phyloP scores from a whole-genome alignment of 805 yeast species.

The Blastobotrys muscicola region DNA sequence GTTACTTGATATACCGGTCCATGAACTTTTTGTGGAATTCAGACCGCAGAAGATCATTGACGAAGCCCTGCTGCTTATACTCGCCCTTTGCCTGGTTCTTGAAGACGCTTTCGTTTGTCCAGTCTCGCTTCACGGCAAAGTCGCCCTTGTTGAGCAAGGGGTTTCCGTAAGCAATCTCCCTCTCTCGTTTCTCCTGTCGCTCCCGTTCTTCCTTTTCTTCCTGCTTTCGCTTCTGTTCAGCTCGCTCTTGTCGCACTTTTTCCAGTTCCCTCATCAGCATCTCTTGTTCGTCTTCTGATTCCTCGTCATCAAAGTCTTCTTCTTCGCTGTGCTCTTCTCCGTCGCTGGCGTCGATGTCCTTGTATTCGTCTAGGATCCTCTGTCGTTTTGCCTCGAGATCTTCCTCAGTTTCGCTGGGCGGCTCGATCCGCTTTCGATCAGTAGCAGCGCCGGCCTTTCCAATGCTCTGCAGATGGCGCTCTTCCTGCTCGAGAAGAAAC shows the following conservation, averaged over 20 bases:
- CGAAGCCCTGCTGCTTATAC: constrained; percentile 19
- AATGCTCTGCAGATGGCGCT: constrained; percentile 12
- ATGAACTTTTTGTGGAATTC: constrained; percentile 30
- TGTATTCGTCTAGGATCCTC: constrained; percentile 3
- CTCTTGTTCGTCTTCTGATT: constrained; percentile 26
- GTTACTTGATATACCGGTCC: constrained; percentile 26
- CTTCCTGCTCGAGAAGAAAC: constrained; percentile 18
- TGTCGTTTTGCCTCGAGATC: not conserved
- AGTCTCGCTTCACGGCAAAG: constrained; percentile 20
- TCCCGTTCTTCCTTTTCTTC: constrained; percentile 14
- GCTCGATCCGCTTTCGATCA: not conserved
- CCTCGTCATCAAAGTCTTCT: constrained; percentile 14
- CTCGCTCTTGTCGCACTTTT: constrained; percentile 27
- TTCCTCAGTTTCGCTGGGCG: not conserved
- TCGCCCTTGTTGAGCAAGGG: constrained; percentile 21
- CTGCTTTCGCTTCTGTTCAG: constrained; percentile 18
- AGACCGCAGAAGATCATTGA: constrained; percentile 30
- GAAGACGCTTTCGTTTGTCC: constrained; percentile 30
- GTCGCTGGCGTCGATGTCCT: constrained; percentile 4
- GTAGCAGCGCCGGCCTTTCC: constrained; percentile 7
- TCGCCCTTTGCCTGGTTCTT: constrained; percentile 25
- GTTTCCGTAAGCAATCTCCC: constrained; percentile 25
- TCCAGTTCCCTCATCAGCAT: constrained; percentile 26
- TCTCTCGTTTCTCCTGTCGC: constrained; percentile 17
- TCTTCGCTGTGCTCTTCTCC: constrained; percentile 7